Conservation (phyloP, 2,329 filamentous ascomycete genomes). For the Microcera coccophila region DNA sequence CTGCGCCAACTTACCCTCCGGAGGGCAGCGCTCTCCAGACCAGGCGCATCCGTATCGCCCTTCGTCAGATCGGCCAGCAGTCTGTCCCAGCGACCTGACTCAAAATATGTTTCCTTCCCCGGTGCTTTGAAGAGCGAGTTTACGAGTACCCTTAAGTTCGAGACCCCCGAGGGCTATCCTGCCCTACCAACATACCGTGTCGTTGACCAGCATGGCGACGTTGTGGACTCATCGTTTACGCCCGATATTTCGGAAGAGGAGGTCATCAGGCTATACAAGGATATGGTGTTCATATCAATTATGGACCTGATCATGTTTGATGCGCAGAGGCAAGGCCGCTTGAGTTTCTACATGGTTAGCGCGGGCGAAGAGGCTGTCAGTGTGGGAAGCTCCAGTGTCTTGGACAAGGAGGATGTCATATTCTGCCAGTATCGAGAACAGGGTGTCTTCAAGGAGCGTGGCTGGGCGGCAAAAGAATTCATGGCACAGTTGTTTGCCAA, state of each 20-base stretch:
- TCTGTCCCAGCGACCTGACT: conserved; percentile 54
- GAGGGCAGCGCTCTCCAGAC: conserved; percentile 22
- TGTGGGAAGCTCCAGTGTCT: conserved; percentile 79
- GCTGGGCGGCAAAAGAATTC: conserved; percentile 81
- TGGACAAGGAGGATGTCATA: conserved; percentile 80
- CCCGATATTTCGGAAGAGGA: conserved; percentile 65
- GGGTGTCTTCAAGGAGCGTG: conserved; percentile 84
- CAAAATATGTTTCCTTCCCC: conserved; percentile 68
- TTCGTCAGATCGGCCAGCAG: conserved; percentile 41
- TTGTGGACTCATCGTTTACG: conserved; percentile 70
- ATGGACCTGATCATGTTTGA: conserved; percentile 99
- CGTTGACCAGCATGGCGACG: conserved; percentile 80
- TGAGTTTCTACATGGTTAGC: conserved; percentile 97
- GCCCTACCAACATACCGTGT: conserved; percentile 89
- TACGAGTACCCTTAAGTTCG: conserved; percentile 73
- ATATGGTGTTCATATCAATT: conserved; percentile 68
- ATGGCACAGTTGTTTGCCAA: conserved; percentile 96
- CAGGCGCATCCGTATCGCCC: conserved; percentile 13
- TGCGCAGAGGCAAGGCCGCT: conserved; percentile 86
- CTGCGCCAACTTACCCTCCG: conserved; percentile 29
- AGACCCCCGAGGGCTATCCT: conserved; percentile 65
- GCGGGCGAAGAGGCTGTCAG: conserved; percentile 93
- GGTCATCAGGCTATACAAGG: conserved; percentile 57
- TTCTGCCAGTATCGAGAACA: conserved; percentile 95
- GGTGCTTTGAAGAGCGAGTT: conserved; percentile 96